Evolutionary conservation across 192 early-diverging fungal genomes (phyloP).

Genomic region (Thoreauomyces humboldtii): DNA sequence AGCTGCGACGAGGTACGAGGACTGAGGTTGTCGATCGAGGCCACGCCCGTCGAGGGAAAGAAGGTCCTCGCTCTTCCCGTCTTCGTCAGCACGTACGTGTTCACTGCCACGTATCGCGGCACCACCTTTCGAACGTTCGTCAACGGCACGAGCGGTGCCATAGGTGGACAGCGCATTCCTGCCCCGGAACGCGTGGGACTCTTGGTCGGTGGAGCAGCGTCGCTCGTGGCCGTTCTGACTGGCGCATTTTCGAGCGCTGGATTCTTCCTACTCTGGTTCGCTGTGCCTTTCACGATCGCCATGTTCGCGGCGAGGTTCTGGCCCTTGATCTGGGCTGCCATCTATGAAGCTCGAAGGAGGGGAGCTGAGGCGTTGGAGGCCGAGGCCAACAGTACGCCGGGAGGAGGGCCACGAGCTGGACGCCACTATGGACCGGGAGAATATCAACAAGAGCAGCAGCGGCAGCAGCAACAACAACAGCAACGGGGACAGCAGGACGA

Average conservation of each 20-base stretch:
- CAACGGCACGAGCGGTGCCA: conserved; percentile 20
- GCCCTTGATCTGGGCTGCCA: not conserved
- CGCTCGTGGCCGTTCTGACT: not conserved
- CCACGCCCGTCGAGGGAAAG: not conserved
- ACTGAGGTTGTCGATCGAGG: conserved; percentile 7
- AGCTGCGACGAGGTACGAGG: conserved; percentile 18
- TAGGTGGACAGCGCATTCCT: conserved; percentile 13
- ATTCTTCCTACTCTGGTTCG: conserved; percentile 11
- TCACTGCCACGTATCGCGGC: conserved; percentile 14
- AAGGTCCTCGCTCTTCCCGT: conserved; percentile 18
- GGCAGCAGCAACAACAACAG: not conserved
- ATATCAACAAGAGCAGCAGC: not conserved
- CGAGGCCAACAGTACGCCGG: not conserved
- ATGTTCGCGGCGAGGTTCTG: conserved; percentile 15
- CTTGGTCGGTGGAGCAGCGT: not conserved
- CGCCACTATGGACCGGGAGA: no score
- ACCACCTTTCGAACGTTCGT: conserved; percentile 16
- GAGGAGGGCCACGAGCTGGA: not conserved
- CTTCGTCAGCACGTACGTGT: conserved; percentile 10
- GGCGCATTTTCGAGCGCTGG: not conserved
- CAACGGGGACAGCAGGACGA: not conserved
- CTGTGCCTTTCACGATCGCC: conserved; percentile 7
- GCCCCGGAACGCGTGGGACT: conserved; percentile 7
- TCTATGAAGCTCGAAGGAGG: conserved; percentile 4
- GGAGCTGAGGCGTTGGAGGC: not conserved